Conservation (phyloP, 2,329 filamentous ascomycete genomes). For the Diaporthe capsici region DNA sequence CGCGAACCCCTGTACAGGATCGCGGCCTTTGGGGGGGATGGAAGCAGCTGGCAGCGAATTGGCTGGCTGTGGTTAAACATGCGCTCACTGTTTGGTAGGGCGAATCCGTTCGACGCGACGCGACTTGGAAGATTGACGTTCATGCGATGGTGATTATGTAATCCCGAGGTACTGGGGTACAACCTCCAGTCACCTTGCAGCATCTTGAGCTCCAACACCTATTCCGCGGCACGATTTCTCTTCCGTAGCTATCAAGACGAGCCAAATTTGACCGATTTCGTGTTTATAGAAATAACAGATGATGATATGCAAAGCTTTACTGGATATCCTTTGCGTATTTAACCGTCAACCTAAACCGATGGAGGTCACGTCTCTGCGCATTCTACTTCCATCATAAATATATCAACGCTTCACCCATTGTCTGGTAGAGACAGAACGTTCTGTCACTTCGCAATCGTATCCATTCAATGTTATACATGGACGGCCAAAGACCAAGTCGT, state of each 20-base stretch:
- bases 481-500: background rate
- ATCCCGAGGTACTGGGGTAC: background rate
- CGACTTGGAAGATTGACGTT: slow-evolving; percentile 35
- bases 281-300: background rate
- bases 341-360: background rate
- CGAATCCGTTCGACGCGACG: slow-evolving; percentile 22
- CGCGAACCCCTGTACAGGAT: slow-evolving; percentile 22
- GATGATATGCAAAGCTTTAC: background rate
- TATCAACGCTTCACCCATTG: too few species aligned
- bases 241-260: too few species aligned
- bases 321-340: background rate
- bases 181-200: background rate
- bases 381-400: too few species aligned
- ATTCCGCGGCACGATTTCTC: background rate
- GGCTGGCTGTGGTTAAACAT: slow-evolving; percentile 24
- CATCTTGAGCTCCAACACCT: too few species aligned
- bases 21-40: background rate
- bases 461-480: too few species aligned
- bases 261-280: background rate
- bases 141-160: slow-evolving; percentile 13
- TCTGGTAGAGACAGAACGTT: background rate
- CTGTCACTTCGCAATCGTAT: background rate
- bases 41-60: background rate
- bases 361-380: background rate
- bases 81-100: slow-evolving; percentile 3